Percentiles rank a stretch among this genome's conserved stretches.
These are phyloP conservation scores for Boletus edulis DNA, from an alignment of 768 basidiomycete species.

Conservation along the genomic window DNA sequence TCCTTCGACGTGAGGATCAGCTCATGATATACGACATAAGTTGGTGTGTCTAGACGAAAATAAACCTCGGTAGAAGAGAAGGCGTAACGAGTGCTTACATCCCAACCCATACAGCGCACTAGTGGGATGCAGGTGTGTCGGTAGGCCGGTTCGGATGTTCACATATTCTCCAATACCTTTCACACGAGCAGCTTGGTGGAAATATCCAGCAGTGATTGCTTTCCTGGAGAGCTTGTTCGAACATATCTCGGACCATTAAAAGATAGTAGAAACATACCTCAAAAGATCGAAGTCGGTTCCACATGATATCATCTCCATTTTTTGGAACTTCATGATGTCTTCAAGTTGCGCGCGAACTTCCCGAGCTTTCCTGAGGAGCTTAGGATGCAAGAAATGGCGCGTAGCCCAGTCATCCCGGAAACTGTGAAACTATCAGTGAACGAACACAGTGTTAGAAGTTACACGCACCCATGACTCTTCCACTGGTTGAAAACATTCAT, in stretches of 20 bases:
- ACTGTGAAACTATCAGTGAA: conserved; percentile 37
- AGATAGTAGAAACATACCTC: conserved; percentile 41
- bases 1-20: conserved; percentile 93
- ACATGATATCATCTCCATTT: conserved; percentile 88
- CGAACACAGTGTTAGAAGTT: neutral
- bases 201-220: conserved; percentile 96
- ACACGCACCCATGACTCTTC: conserved; percentile 87
- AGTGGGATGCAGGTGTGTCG: conserved; percentile 95
- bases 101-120: conserved; percentile 96
- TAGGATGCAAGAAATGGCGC: conserved; percentile 95
- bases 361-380: conserved; percentile 88
- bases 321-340: conserved; percentile 99
- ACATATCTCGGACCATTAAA: neutral
- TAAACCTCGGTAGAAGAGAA: neutral
- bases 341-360: conserved; percentile 96
- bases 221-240: conserved; percentile 51
- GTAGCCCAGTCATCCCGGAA: conserved; percentile 94
- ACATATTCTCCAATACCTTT: conserved; percentile 99
- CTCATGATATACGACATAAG: conserved; percentile 97
- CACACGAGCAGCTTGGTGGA: conserved; percentile 97
- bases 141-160: conserved; percentile 91
- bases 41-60: conserved; percentile 71
- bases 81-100: conserved; percentile 51
- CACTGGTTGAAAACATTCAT: conserved; percentile 98
- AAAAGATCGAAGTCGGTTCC: conserved; percentile 96